A percentile compares a stretch with the other conserved stretches of the same genome.
Conservation (phyloP, 768 basidiomycete genomes). For the Mycena filopes region DNA sequence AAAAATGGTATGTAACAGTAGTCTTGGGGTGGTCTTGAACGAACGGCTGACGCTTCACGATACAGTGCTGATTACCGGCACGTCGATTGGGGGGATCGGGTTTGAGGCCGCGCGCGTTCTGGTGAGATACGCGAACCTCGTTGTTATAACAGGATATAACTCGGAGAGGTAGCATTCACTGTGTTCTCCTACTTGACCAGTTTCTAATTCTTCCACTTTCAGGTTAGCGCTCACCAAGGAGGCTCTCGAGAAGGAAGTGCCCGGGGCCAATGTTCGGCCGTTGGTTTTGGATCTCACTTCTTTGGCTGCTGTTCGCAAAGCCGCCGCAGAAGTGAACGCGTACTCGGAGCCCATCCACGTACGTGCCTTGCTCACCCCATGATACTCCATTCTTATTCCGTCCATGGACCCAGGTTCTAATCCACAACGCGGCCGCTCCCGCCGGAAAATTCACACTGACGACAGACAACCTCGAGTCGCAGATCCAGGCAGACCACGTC, state of each 20-base stretch:
- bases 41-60: background rate
- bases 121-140: slow-evolving; percentile 3
- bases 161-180: slow-evolving; percentile 1
- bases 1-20: slow-evolving; percentile 2
- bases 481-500: background rate
- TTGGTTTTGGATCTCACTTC: slow-evolving; percentile 17
- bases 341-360: slow-evolving; percentile 18
- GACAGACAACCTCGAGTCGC: background rate
- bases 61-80: slow-evolving; percentile 10
- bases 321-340: slow-evolving; percentile 14
- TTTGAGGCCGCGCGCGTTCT: slow-evolving; percentile 10
- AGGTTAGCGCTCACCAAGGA: slow-evolving; percentile 13
- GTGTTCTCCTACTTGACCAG: background rate
- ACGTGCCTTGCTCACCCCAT: background rate
- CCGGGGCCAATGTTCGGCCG: background rate
- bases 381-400: background rate
- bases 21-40: background rate
- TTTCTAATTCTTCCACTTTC: background rate
- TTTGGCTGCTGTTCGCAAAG: slow-evolving; percentile 15
- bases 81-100: background rate
- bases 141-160: slow-evolving; percentile 10
- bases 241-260: slow-evolving; percentile 6
- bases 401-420: background rate
- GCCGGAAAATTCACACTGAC: background rate
- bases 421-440: slow-evolving; percentile 5